Evolutionary conservation across 2,329 filamentous ascomycete species (phyloP), one percentile per base, ranked within the genome.

Genomic region (Fusarium subtropicale): DNA sequence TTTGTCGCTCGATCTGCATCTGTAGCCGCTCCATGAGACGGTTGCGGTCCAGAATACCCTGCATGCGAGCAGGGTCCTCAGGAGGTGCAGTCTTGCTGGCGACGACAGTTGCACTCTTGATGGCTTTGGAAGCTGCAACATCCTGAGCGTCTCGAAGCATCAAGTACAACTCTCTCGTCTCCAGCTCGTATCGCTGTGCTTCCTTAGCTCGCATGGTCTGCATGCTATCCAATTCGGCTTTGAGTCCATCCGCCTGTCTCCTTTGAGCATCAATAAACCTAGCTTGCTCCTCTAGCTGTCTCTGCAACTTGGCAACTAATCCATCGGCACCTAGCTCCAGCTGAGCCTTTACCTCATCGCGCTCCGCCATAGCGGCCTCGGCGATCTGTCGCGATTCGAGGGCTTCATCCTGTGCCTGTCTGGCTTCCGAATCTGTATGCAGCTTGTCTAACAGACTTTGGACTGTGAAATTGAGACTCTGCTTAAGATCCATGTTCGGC

Each of bases 81-180:
- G 89, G 86, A 50, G 79, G 85, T 39, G 90, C 81, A 46, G 72
- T 59, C 69, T 84, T 85, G 57, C 80, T 83, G 41, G 83, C 83
- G 72, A 84, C 82, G 72, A 84, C 82, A 54, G 80, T 83, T 8
- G 33, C 62, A 67, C 83, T 82, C 78, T 89, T 90, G 57, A 81
- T 81, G 56, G 93, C 92, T 74, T 93, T 92, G 5, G 95, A 94
- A 26, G 94, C 94, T 46, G 95, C 95, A 71, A 97, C 93, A 76
- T 99, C 95, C 80, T 98, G 95, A 38, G 96, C 95, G 80, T 99
- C 96, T 65, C 95, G 90, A 69, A 99, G 90, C 96, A 99, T 99
- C 59, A 99, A 91, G 79, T 98, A 99, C 24, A 99, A 83, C 80
- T 99, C 96, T 82, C 96, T 88, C 3, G 95, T 98, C 81, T 99